phyloP scores from a whole-genome alignment of 768 basidiomycete genomes.

The Candolleomyces aberdarensis region DNA sequence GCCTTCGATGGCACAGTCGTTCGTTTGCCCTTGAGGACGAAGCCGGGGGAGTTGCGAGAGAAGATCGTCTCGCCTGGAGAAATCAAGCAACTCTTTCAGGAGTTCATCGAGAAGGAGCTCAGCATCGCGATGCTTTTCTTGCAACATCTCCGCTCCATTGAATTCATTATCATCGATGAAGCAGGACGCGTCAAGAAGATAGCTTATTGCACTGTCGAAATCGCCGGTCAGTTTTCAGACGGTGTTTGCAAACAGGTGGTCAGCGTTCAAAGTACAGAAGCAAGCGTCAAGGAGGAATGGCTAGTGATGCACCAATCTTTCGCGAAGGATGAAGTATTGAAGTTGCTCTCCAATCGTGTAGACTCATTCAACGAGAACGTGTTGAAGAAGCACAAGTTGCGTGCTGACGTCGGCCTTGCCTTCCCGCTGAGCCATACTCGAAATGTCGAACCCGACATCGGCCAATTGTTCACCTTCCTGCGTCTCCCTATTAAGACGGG shows the following conservation, averaged over 20 bases:
- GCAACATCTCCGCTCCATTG: conserved; percentile 33
- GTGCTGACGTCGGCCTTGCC: conserved; percentile 36
- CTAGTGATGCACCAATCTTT: conserved; percentile 30
- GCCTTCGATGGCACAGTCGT: conserved; percentile 40
- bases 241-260: conserved; percentile 15
- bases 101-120: conserved; percentile 41
- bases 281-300: conserved; percentile 25
- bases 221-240: conserved; percentile 1
- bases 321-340: conserved; percentile 18
- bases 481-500: conserved; percentile 45
- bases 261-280: conserved; percentile 7
- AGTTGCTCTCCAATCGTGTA: conserved; percentile 21
- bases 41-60: conserved; percentile 30
- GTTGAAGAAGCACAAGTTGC: conserved; percentile 39
- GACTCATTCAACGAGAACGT: conserved; percentile 19
- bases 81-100: conserved; percentile 34
- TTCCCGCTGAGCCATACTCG: conserved; percentile 21
- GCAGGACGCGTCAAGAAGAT: conserved; percentile 14
- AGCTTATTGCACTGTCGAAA: conserved; percentile 11
- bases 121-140: conserved; percentile 41
- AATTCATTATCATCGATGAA: conserved; percentile 35
- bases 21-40: conserved; percentile 42
- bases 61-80: conserved; percentile 27
- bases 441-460: conserved; percentile 13
- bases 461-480: conserved; percentile 47